These are phyloP conservation scores for Parafenestella ontariensis DNA, from an alignment of 2,329 filamentous ascomycete genomes.

Conservation along the genomic window DNA sequence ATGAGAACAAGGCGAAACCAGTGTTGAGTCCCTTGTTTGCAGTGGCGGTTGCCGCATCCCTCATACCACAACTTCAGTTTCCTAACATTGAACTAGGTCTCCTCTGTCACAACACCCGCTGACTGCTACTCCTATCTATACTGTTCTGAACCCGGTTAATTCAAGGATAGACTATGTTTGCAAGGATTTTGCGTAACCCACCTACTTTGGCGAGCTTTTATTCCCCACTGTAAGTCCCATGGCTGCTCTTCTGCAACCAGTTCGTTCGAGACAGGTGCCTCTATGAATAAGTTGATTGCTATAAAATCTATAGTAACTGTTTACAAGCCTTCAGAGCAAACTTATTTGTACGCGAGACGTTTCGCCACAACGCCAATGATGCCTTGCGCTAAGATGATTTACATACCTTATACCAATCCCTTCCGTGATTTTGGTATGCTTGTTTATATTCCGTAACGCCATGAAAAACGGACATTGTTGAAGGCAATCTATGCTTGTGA, in stretches of 20 bases:
- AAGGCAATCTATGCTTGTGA: not conserved
- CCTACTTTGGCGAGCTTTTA: slow-evolving; percentile 2
- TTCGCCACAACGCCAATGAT: not conserved
- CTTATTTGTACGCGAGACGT: not conserved
- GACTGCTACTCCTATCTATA: not conserved
- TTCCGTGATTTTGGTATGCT: not conserved
- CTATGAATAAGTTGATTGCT: no score
- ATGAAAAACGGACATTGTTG: not conserved
- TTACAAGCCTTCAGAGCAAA: not conserved
- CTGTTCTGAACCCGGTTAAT: not conserved
- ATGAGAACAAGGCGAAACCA: not conserved
- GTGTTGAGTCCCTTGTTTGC: not conserved
- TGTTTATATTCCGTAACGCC: slow-evolving; percentile 5
- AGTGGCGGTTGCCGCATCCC: not conserved
- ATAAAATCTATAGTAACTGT: slow-evolving; percentile 5
- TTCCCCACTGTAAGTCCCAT: not conserved
- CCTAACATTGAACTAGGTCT: not conserved
- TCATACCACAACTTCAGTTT: not conserved
- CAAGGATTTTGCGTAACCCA: slow-evolving; percentile 8
- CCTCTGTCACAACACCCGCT: not conserved
- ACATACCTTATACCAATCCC: slow-evolving; percentile 2
- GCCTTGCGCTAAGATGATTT: not conserved
- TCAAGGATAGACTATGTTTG: not conserved
- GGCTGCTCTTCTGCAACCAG: no score
- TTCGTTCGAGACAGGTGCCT: no score